Conservation (phyloP, 371 early-diverging fungal genomes). For the Rhizopus microsporus region DNA sequence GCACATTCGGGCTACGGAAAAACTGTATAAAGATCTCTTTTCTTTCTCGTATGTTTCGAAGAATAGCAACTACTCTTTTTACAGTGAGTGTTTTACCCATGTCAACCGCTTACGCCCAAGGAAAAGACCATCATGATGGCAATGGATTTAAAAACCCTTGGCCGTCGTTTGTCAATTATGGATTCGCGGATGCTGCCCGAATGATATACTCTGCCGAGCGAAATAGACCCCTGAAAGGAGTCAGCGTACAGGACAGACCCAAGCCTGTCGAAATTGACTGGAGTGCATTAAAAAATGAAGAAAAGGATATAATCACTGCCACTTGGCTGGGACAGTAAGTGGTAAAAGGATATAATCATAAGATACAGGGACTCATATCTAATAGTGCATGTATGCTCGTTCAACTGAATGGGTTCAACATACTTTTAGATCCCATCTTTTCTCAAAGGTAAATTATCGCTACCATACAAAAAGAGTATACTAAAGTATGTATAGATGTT, state of each 20-base stretch:
- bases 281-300: slow-evolving; percentile 14
- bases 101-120: slow-evolving; percentile 14
- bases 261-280: slow-evolving; percentile 26
- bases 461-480: background rate
- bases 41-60: slow-evolving; percentile 8
- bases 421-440: slow-evolving; percentile 76
- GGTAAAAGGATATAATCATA: background rate
- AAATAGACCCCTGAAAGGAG: background rate
- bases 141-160: slow-evolving; percentile 24
- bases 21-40: background rate
- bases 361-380: background rate
- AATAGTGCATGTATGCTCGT: slow-evolving; percentile 62
- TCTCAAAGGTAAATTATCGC: slow-evolving; percentile 45
- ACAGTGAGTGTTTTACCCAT: background rate
- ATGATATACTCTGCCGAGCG: background rate
- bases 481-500: slow-evolving; percentile 45
- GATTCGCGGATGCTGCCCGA: slow-evolving; percentile 2
- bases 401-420: slow-evolving; percentile 62
- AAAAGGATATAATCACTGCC: slow-evolving; percentile 22
- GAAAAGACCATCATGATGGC: slow-evolving; percentile 20
- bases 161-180: slow-evolving; percentile 22
- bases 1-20: no score
- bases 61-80: slow-evolving; percentile 6
- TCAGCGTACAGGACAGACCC: slow-evolving; percentile 15
- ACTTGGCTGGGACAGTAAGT: slow-evolving; percentile 51